phyloP scores from a whole-genome alignment of 768 basidiomycete genomes.

The Boletus reticuloceps region DNA sequence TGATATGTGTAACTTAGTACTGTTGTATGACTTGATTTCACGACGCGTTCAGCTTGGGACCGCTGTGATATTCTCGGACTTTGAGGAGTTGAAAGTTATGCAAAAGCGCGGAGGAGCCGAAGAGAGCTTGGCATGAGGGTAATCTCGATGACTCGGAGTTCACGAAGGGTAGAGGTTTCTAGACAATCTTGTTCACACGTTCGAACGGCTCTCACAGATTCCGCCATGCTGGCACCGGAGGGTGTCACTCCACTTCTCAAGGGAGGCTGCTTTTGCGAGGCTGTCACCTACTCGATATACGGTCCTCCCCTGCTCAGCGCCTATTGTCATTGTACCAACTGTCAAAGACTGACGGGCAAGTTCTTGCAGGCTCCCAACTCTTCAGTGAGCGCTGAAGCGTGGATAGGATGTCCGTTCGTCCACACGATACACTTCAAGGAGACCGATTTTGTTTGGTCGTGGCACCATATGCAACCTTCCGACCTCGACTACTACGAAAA shows the following conservation, averaged over 20 bases:
- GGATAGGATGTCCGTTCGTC: conserved; percentile 50
- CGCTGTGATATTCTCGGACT: no score
- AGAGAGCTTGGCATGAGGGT: no score
- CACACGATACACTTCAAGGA: conserved; percentile 57
- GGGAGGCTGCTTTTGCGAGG: conserved; percentile 62
- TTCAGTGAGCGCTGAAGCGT: background rate
- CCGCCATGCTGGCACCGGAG: conserved; percentile 11
- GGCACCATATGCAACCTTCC: conserved; percentile 22
- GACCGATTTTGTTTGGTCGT: conserved; percentile 51
- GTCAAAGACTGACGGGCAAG: conserved; percentile 58
- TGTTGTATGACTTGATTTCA: no score
- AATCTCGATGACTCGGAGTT: no score
- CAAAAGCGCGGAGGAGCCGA: no score
- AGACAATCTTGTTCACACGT: no score
- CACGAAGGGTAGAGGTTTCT: no score
- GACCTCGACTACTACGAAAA: conserved; percentile 48
- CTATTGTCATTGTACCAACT: conserved; percentile 71
- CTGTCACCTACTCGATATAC: conserved; percentile 44
- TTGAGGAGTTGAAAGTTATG: no score
- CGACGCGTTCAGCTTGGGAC: no score
- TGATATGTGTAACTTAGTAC: background rate
- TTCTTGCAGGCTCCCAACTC: background rate
- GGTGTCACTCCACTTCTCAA: conserved; percentile 25
- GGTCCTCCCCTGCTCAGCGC: conserved; percentile 53
- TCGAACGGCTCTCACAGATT: no score